Percentiles rank a stretch among this genome's conserved stretches.
Evolutionary conservation across 495 filamentous ascomycete genomes (phyloP).

Genomic region (Sphaerosporella brunnea): DNA sequence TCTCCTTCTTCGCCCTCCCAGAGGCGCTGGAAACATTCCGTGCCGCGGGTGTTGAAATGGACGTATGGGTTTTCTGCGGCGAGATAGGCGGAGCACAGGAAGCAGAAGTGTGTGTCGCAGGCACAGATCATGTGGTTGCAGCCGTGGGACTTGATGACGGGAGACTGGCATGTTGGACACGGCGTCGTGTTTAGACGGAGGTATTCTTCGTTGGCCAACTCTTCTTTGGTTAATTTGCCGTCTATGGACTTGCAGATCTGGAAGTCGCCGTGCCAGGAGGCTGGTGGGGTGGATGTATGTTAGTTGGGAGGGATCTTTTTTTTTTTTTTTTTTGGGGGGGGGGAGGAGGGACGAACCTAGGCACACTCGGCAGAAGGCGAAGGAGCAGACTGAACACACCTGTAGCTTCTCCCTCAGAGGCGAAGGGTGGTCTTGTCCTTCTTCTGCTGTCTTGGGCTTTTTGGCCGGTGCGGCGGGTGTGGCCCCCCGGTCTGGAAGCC

Average conservation of each 20-base stretch:
- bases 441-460: background rate
- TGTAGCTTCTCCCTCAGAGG: conserved; percentile 32
- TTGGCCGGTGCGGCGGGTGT: conserved; percentile 7
- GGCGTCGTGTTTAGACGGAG: conserved; percentile 59
- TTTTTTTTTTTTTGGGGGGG: too few species aligned
- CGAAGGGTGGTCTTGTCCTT: background rate
- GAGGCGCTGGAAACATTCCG: conserved; percentile 53
- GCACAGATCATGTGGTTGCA: conserved; percentile 98
- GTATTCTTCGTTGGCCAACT: conserved; percentile 68
- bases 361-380: conserved; percentile 72
- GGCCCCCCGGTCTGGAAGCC: conserved; percentile 32
- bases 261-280: conserved; percentile 79
- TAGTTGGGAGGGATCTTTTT: conserved; percentile 25
- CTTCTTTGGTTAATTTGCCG: conserved; percentile 57
- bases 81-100: conserved; percentile 83
- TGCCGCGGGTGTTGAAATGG: conserved; percentile 61
- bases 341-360: conserved; percentile 22
- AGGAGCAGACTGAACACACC: conserved; percentile 77
- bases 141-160: conserved; percentile 73
- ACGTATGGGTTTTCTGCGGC: conserved; percentile 60
- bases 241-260: conserved; percentile 41
- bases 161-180: conserved; percentile 79
- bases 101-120: conserved; percentile 87
- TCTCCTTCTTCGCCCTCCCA: conserved; percentile 84
- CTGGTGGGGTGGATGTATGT: conserved; percentile 14